Base-by-base conservation (phyloP, 208 protist species). In the Wallacemonas sp. region DNA sequence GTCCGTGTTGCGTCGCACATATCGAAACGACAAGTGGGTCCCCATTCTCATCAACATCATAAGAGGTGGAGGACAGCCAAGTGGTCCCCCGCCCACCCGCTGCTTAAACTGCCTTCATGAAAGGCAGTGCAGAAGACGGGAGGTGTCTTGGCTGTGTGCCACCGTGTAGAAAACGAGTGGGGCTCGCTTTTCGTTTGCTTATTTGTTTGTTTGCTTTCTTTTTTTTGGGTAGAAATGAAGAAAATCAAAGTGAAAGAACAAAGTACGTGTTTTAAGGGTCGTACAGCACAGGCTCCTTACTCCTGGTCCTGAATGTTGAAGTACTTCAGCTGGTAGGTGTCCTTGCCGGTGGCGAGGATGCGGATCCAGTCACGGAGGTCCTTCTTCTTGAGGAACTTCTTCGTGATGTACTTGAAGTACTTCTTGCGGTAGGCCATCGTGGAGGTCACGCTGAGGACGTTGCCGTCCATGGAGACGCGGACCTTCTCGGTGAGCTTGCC, bases 321-420 rank as follows among this genome's bases (percentile, higher is more conserved):
- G 97, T 99, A 99, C 81, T 96, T 96, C 47, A 99, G 87, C 85
- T 98, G 83, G 90, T 99, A 99, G 55, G 81, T 92, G 70, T 89
- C 80, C 86, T 98, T 98, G 70, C 82, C 91, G 68, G 86, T 96
- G 52, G 52, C 36, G 41, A 64, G 58, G 58, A 64, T 64, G 34
- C 58, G 58, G 58, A 64, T 64, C 58, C 58, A 64, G 38, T 64
- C 58, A 48, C 90, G 92, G 58, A 99, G 89, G 68, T 98, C 85
- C 82, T 98, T 93, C 92, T 99, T 99, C 93, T 99, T 99, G 61
- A 99, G 86, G 90, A 97, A 99, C 89, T 99, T 99, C 95, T 99
- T 99, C 39, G 98, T 97, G 36, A 99, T 84, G 84, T 99, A 99
- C 92, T 99, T 99, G 70, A 99, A 90, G 92, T 99, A 99, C 80